These are phyloP conservation scores for Candida tropicalis DNA, from an alignment of 1,139 yeast species.

Conservation along the genomic window DNA sequence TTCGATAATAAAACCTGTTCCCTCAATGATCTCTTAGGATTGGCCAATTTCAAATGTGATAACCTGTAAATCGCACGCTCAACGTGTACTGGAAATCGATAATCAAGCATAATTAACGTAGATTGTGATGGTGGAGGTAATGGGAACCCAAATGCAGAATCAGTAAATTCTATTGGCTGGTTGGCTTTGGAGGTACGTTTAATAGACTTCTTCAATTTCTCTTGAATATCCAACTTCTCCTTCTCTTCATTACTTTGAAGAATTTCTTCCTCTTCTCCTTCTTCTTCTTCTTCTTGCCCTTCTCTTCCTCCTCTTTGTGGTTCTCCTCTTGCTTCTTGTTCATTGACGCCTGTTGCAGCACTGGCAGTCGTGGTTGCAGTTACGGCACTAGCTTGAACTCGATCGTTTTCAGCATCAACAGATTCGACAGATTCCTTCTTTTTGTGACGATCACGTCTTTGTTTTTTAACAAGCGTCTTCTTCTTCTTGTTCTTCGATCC, in stretches of 20 bases:
- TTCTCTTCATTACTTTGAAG: slow-evolving; percentile 26
- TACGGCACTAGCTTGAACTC: background rate
- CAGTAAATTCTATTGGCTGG: slow-evolving; percentile 77
- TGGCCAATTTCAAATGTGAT: slow-evolving; percentile 90
- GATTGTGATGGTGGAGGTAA: slow-evolving; percentile 78
- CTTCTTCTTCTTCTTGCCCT: slow-evolving; percentile 7
- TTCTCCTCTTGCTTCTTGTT: slow-evolving; percentile 8
- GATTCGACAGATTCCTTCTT: slow-evolving; percentile 8
- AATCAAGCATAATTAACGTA: slow-evolving; percentile 76
- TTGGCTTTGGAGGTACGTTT: slow-evolving; percentile 52
- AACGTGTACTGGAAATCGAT: slow-evolving; percentile 89
- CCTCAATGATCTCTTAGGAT: slow-evolving; percentile 84
- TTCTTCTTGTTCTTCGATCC: slow-evolving; percentile 3
- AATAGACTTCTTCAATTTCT: slow-evolving; percentile 47
- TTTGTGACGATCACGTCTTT: background rate
- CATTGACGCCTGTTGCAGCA: slow-evolving; percentile 7
- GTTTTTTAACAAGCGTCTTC: slow-evolving; percentile 3
- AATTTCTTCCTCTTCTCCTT: slow-evolving; percentile 3
- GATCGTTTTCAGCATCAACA: background rate
- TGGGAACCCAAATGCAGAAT: slow-evolving; percentile 85
- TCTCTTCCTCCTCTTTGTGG: slow-evolving; percentile 15
- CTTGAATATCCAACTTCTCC: slow-evolving; percentile 48
- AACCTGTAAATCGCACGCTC: slow-evolving; percentile 93
- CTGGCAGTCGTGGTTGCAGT: background rate
- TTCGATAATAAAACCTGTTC: slow-evolving; percentile 93